phyloP scores from a whole-genome alignment of 331 rosid genomes.

The Acacia pycnantha region DNA sequence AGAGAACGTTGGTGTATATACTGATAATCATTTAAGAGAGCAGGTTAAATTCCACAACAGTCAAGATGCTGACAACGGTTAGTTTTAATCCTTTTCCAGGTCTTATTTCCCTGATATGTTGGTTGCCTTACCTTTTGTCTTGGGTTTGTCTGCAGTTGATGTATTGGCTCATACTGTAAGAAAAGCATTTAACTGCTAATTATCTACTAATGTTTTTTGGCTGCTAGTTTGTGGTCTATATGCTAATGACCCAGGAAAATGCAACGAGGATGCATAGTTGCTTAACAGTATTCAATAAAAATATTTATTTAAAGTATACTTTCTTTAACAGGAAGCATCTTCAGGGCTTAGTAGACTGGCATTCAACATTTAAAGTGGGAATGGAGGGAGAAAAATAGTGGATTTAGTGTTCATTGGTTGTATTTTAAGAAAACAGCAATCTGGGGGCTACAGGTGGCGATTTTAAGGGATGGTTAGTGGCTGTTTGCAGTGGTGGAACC shows the following conservation, averaged over 20 bases:
- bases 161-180: background rate
- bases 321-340: background rate
- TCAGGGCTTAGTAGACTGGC: too few relatives aligned
- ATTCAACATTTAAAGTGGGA: too few relatives aligned
- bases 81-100: constrained; percentile 33
- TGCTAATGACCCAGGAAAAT: background rate
- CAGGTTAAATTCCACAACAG: constrained; percentile 37
- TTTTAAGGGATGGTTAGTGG: too few relatives aligned
- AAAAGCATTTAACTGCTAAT: background rate
- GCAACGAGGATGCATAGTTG: background rate
- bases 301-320: constrained; percentile 6
- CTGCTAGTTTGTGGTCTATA: constrained; percentile 1
- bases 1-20: constrained; percentile 39
- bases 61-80: constrained; percentile 47
- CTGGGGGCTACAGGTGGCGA: too few relatives aligned
- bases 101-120: constrained; percentile 30
- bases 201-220: background rate
- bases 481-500: too few relatives aligned
- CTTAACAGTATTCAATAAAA: background rate
- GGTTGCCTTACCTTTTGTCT: constrained; percentile 2
- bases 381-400: too few relatives aligned
- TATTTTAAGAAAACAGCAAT: too few relatives aligned
- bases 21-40: constrained; percentile 48
- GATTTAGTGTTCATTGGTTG: too few relatives aligned
- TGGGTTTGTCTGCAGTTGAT: constrained; percentile 11